These are phyloP conservation scores for Arxiozyma slooffiae DNA, from an alignment of 1,139 yeast genomes.

Conservation along the genomic window DNA sequence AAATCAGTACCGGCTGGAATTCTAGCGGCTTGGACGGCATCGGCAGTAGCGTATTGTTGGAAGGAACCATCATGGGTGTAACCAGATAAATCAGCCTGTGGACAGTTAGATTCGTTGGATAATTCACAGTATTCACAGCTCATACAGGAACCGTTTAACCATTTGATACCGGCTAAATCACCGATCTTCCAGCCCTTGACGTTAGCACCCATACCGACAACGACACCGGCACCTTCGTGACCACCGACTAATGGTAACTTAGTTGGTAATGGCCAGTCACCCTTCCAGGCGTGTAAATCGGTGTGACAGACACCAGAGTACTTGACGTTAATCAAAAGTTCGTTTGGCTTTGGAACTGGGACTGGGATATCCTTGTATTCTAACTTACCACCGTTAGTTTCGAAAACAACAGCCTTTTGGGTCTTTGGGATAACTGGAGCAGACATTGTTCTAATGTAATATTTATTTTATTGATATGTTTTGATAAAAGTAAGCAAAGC, in stretches of 20 bases:
- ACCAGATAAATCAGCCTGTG: constrained; percentile 60
- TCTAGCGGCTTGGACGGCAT: constrained; percentile 65
- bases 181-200: constrained; percentile 62
- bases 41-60: constrained; percentile 74
- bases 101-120: constrained; percentile 59
- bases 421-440: constrained; percentile 48
- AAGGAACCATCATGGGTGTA: constrained; percentile 74
- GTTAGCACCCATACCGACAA: constrained; percentile 58
- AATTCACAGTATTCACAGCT: constrained; percentile 59
- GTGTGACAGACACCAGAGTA: constrained; percentile 67
- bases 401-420: constrained; percentile 45
- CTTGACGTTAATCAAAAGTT: constrained; percentile 49
- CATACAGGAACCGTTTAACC: constrained; percentile 67
- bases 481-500: neutral
- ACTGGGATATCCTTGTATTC: constrained; percentile 50
- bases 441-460: constrained; percentile 32
- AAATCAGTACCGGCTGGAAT: constrained; percentile 59
- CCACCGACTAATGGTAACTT: constrained; percentile 65
- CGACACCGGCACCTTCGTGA: constrained; percentile 78
- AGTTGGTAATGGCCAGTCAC: constrained; percentile 55
- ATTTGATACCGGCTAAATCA: constrained; percentile 64
- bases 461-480: neutral
- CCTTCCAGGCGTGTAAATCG: constrained; percentile 63
- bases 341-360: constrained; percentile 52
- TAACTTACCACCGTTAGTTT: constrained; percentile 41